Evolutionary conservation across 176 grass and related monocot species (phyloP).

Genomic region (Cenchrus fungigraminus): DNA sequence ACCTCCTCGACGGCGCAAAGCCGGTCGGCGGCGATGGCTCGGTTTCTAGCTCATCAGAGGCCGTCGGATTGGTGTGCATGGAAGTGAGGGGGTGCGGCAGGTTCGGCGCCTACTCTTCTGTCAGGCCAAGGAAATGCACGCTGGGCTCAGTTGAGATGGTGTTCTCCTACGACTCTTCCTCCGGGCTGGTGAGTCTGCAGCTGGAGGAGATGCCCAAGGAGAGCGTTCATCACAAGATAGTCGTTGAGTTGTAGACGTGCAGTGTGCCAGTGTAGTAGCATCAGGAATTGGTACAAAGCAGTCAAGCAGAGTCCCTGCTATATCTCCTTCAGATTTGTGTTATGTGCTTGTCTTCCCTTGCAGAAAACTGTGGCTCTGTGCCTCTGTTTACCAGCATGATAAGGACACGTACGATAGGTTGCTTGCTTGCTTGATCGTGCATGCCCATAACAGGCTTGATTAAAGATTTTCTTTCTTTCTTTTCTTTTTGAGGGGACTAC

Average conservation of each 20-base stretch:
- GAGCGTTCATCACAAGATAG: conserved; percentile 67
- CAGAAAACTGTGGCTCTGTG: no score
- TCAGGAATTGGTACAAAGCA: no score
- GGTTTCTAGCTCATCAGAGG: conserved; percentile 22
- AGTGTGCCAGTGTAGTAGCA: no score
- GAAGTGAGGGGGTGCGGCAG: conserved; percentile 77
- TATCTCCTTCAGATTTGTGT: no score
- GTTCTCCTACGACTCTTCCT: conserved; percentile 67
- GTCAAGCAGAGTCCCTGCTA: no score
- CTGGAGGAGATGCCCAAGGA: conserved; percentile 67
- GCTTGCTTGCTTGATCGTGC: no score
- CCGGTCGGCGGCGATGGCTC: neutral
- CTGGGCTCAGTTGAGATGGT: conserved; percentile 53
- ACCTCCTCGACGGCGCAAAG: conserved; percentile 40
- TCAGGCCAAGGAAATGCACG: conserved; percentile 59
- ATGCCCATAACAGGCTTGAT: no score
- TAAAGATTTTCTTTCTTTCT: no score
- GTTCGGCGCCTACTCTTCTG: conserved; percentile 72
- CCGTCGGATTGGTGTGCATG: conserved; percentile 62
- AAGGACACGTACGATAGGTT: no score
- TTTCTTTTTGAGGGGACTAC: no score
- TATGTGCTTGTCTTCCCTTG: no score
- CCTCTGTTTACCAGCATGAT: no score
- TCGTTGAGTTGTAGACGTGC: conserved; percentile 58
- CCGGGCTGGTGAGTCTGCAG: conserved; percentile 54